These are phyloP conservation scores for Xylariaceae sp. DNA, from an alignment of 2,329 filamentous ascomycete species.

Conservation along the genomic window DNA sequence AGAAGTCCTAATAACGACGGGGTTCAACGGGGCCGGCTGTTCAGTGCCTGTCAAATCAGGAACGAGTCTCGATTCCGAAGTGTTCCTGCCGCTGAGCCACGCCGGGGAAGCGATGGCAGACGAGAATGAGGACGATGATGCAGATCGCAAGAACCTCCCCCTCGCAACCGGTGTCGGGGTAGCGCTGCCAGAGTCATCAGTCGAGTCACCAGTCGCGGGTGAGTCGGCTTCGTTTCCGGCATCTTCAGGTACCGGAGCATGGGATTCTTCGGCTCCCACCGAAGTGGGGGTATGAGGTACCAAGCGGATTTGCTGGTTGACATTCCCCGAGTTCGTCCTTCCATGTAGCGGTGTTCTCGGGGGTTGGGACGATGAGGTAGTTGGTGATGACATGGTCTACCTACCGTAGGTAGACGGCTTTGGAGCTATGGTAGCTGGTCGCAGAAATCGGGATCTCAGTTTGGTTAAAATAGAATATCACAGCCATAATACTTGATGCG, in stretches of 20 bases:
- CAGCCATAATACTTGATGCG: conserved; percentile 24
- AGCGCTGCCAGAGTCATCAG: conserved; percentile 19
- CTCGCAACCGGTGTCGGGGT: conserved; percentile 25
- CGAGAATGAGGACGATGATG: conserved; percentile 35
- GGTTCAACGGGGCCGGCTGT: conserved; percentile 36
- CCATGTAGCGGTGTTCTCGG: conserved; percentile 37
- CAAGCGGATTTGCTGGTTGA: conserved; percentile 42
- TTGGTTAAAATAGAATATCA: conserved; percentile 19
- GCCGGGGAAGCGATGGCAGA: conserved; percentile 37
- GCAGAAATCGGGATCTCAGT: conserved; percentile 15
- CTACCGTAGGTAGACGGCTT: conserved; percentile 20
- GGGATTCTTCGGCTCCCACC: conserved; percentile 29
- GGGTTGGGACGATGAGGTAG: conserved; percentile 27
- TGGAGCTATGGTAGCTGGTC: conserved; percentile 11
- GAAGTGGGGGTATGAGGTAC: conserved; percentile 48
- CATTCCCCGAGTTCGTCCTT: conserved; percentile 41
- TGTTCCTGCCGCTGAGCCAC: conserved; percentile 35
- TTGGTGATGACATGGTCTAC: conserved; percentile 34
- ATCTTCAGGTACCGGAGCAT: conserved; percentile 19
- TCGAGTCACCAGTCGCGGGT: too few species aligned
- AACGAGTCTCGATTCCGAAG: conserved; percentile 45
- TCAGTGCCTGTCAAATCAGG: conserved; percentile 33
- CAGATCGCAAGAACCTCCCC: conserved; percentile 33
- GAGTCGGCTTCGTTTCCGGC: conserved; percentile 19
- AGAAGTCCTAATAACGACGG: conserved; percentile 37